Percentiles rank a stretch among this genome's conserved stretches.
Evolutionary conservation across 2,329 filamentous ascomycete species (phyloP).

Genomic region (Gliomastix tumulicola): DNA sequence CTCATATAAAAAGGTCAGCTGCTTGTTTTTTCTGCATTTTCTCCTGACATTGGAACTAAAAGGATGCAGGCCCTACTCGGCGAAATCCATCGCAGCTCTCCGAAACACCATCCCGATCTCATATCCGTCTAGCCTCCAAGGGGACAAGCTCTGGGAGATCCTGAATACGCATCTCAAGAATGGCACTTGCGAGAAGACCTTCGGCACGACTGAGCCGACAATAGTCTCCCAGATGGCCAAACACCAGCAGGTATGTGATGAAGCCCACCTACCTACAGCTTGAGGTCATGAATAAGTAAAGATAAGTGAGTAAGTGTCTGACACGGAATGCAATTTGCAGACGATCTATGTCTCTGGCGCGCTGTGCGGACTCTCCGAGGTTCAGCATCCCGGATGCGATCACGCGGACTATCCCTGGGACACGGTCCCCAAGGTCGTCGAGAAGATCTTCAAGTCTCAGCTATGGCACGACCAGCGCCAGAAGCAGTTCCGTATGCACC

Average conservation of each 20-base stretch:
- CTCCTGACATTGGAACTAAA: too few relatives aligned
- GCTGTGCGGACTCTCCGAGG: constrained; percentile 28
- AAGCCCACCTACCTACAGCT: neutral
- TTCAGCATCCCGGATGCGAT: constrained; percentile 27
- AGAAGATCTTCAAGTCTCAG: constrained; percentile 30
- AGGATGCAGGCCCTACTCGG: constrained; percentile 20
- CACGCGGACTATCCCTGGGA: constrained; percentile 34
- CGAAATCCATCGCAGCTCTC: constrained; percentile 22
- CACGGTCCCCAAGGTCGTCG: constrained; percentile 29
- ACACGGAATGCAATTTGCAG: neutral
- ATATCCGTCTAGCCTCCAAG: constrained; percentile 14
- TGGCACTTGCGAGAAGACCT: constrained; percentile 25
- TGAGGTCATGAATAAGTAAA: too few relatives aligned
- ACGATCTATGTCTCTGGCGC: constrained; percentile 32
- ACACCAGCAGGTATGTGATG: constrained; percentile 14
- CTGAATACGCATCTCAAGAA: constrained; percentile 22
- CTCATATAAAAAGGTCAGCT: constrained; percentile 15
- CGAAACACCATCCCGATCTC: constrained; percentile 20
- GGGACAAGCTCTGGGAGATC: constrained; percentile 26
- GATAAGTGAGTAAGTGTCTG: neutral
- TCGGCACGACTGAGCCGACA: constrained; percentile 27
- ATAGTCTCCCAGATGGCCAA: constrained; percentile 27
- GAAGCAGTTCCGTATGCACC: constrained; percentile 23
- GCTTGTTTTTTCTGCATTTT: too few relatives aligned
- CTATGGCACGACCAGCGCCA: constrained; percentile 32